Evolutionary conservation across 345 rosid genomes (phyloP), one percentile per base, ranked within the genome.

Genomic region (Crucihimalaya himalaica): DNA sequence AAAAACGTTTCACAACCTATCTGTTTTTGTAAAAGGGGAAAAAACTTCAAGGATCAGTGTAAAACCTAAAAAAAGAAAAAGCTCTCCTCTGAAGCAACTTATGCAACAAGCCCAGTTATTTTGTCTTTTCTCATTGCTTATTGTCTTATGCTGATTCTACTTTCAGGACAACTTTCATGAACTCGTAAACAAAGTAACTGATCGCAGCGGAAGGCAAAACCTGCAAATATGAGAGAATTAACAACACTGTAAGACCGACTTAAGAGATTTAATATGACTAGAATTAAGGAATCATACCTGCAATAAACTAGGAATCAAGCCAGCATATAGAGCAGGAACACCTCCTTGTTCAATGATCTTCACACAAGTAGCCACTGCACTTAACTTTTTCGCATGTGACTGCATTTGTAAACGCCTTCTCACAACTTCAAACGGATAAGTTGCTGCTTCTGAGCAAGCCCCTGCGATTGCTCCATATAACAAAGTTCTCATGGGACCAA

Each of bases 191-290:
- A 58, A 92, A 90, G 82, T 84, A 92, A 83, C 96, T 90, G 47
- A 86, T 86, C 0, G 96, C 78, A 7, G 95, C 98, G 0, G 98
- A 92, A 28, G 95, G 98, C 66, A 90, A 89, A 54, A 90, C 98
- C 98, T 90, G 89, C 58, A 80, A 80, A 20, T 12, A 25, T 62
- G 52, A 57, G 62, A 70, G 37, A 66, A 27, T 19, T 8, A 29
- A 58, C 43, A 82, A 56, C 40, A n/a, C 31, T 39, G 32, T 52
- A 19, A 19, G 60, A 23, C 29, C 39, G 23, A 19, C 6, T 46
- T 5, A 50, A 51, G 32, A 29, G 68, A 56, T 5, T 5, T 31
- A 12, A 53, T 16, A 66, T 16, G 19, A 40, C 53, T 27, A 50
- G 18, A 9, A 8, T 7, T 7, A 5, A 25, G 47, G 51, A 15